Evolutionary conservation across 495 filamentous ascomycete species (phyloP), one percentile per base, ranked within the genome.

Genomic region (Talaromyces wortmannii): DNA sequence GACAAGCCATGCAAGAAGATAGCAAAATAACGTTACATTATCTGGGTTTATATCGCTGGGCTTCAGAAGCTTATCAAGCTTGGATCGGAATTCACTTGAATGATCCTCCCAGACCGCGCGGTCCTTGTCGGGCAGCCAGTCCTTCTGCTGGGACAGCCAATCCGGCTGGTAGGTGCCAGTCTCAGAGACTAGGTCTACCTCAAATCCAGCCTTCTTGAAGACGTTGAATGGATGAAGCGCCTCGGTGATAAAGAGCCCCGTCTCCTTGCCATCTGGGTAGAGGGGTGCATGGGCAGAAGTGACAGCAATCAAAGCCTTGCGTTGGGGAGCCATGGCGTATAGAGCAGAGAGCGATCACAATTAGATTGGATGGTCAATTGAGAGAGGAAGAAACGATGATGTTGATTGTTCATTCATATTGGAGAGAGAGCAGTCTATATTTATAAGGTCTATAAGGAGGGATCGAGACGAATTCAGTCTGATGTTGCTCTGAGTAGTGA

Each of bases 131-230:
- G 60, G 57, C 2, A 78, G 67, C 51, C 62, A 78, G 52, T 78
- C 74, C n/a, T 67, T 59, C 31, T 70, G 64, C 49, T 66, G 60
- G 13, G 68, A 72, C 2, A 78, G 68, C 72, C 72, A 77, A 60
- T 79, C 75, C 0, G 75, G 62, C 13, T 58, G 60, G 53, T 76
- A 78, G 7, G 58, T 66, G n/a, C 76, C 77, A 1, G 66, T 78
- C 54, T 76, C 75, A n/a, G 76, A 77, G 45, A 68, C 66, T 15
- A 78, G 63, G 58, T 78, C 75, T 48, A 80, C 76, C 44, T 73
- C 67, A 61, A 78, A 78, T 40, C 75, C 75, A 6, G 77, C 75
- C 8, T 55, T 58, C 7, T 56, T 61, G 63, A 78, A 71, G 47
- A 72, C 71, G 17, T 67, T 58, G 68, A 70, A 80, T 5, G 75